phyloP scores from a whole-genome alignment of 768 basidiomycete genomes.

The Termitomyces sp. region DNA sequence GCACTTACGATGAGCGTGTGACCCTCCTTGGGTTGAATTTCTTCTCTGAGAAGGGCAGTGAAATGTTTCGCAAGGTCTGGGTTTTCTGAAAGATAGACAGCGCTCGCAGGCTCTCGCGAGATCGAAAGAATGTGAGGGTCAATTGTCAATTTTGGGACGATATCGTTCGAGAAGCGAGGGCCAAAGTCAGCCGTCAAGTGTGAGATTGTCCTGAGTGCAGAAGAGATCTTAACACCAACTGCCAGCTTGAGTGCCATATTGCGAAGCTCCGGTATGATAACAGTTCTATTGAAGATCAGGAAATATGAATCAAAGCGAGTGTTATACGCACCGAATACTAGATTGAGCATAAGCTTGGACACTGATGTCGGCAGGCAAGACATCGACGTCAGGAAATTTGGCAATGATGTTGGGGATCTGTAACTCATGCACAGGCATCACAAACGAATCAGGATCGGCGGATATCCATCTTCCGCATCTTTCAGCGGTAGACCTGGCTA shows the following conservation, averaged over 20 bases:
- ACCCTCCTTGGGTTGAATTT: slow-evolving; percentile 32
- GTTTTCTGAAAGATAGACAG: slow-evolving; percentile 37
- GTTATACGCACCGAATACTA: slow-evolving; percentile 43
- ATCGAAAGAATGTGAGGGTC: slow-evolving; percentile 39
- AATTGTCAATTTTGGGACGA: slow-evolving; percentile 46
- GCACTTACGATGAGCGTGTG: slow-evolving; percentile 49
- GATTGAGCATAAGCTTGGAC: slow-evolving; percentile 45
- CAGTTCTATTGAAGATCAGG: slow-evolving; percentile 31
- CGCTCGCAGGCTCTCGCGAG: slow-evolving; percentile 48
- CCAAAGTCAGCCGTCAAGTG: slow-evolving; percentile 57
- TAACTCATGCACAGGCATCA: slow-evolving; percentile 53
- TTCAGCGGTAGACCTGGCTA: slow-evolving; percentile 31
- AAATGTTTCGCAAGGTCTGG: slow-evolving; percentile 51
- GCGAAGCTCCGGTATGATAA: slow-evolving; percentile 41
- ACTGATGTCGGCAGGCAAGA: slow-evolving; percentile 38
- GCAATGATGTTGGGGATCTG: slow-evolving; percentile 42
- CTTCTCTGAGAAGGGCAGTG: slow-evolving; percentile 45
- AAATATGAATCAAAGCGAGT: not conserved
- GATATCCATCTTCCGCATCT: slow-evolving; percentile 23
- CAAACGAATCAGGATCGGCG: slow-evolving; percentile 24
- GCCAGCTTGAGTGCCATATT: slow-evolving; percentile 47
- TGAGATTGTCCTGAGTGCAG: slow-evolving; percentile 54
- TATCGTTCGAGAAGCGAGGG: slow-evolving; percentile 48
- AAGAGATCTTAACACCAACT: slow-evolving; percentile 56
- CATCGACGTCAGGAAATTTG: slow-evolving; percentile 39